A percentile compares a stretch with the other conserved stretches of the same genome.
Conservation (phyloP, 1,284 basidiomycete genomes). For the Neonothopanus nambi region DNA sequence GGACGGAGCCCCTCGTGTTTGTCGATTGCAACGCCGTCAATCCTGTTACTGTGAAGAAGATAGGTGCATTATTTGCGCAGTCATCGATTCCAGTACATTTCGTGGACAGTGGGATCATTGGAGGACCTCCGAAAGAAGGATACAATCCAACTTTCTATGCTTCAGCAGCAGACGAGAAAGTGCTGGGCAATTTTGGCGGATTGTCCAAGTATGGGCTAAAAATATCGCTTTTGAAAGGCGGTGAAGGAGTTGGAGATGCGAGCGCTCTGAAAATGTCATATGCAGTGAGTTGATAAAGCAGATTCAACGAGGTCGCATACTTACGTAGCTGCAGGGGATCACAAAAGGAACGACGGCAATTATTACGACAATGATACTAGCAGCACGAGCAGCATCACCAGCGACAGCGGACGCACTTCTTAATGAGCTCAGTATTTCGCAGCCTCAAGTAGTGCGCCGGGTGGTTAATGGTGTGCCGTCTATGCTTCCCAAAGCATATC, state of each 20-base stretch:
- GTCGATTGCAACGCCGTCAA: conserved; percentile 65
- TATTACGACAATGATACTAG: conserved; percentile 58
- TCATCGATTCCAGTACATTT: conserved; percentile 38
- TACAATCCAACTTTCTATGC: conserved; percentile 60
- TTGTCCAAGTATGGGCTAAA: conserved; percentile 47
- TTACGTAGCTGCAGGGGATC: conserved; percentile 42
- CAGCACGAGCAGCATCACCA: conserved; percentile 58
- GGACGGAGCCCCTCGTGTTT: conserved; percentile 34
- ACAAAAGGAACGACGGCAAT: conserved; percentile 56
- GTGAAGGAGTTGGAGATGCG: conserved; percentile 53
- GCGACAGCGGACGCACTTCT: conserved; percentile 55
- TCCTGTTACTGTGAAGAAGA: conserved; percentile 48
- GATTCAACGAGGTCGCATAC: neutral
- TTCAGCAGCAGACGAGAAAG: conserved; percentile 37
- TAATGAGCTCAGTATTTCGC: conserved; percentile 47
- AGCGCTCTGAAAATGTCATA: conserved; percentile 68
- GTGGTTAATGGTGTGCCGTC: conserved; percentile 39
- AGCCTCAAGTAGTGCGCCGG: conserved; percentile 43
- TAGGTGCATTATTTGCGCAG: conserved; percentile 44
- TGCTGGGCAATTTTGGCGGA: conserved; percentile 43
- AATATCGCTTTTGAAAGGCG: conserved; percentile 44
- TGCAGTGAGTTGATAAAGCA: conserved; percentile 40
- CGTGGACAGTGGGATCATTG: conserved; percentile 61
- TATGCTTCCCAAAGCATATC: conserved; percentile 62
- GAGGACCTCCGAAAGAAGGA: conserved; percentile 47